Percentiles rank a stretch among this genome's conserved stretches.
These are phyloP conservation scores for Prillingera fragicola DNA, from an alignment of 1,284 basidiomycete genomes.

Conservation along the genomic window DNA sequence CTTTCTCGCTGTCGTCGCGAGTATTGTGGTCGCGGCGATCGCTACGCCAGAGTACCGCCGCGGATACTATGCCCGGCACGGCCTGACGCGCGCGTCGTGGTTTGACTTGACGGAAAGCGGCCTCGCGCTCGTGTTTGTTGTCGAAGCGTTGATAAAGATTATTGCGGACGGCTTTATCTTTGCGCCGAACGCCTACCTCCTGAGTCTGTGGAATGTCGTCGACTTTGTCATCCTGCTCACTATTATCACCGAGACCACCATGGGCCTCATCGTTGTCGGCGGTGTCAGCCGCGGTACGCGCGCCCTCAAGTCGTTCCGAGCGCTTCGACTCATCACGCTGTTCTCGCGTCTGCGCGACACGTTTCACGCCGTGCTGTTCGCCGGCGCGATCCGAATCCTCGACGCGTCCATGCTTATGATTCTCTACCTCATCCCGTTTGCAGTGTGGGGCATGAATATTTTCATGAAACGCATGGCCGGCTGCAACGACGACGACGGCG, in stretches of 20 bases:
- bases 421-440: conserved; percentile 93
- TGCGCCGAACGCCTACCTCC: conserved; percentile 88
- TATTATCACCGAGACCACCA: conserved; percentile 73
- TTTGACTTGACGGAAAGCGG: conserved; percentile 76
- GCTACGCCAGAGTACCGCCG: conserved; percentile 84
- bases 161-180: conserved; percentile 89
- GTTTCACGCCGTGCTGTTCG: conserved; percentile 85
- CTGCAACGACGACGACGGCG: conserved; percentile 67
- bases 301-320: conserved; percentile 82
- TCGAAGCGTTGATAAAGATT: conserved; percentile 83
- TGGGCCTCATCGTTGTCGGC: conserved; percentile 70
- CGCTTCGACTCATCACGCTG: conserved; percentile 83
- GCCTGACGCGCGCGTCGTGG: conserved; percentile 67
- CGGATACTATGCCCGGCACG: conserved; percentile 61
- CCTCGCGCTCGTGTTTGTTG: conserved; percentile 69
- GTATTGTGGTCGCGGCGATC: conserved; percentile 75
- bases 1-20: conserved; percentile 72
- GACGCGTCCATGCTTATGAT: conserved; percentile 90
- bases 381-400: conserved; percentile 76
- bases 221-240: conserved; percentile 83
- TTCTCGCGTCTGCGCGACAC: conserved; percentile 81
- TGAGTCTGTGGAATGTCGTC: conserved; percentile 86
- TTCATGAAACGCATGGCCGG: conserved; percentile 78
- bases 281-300: conserved; percentile 77
- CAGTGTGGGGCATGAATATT: conserved; percentile 94